Evolutionary conservation across 2,329 filamentous ascomycete genomes (phyloP).

Genomic region (Penicillium sp.): DNA sequence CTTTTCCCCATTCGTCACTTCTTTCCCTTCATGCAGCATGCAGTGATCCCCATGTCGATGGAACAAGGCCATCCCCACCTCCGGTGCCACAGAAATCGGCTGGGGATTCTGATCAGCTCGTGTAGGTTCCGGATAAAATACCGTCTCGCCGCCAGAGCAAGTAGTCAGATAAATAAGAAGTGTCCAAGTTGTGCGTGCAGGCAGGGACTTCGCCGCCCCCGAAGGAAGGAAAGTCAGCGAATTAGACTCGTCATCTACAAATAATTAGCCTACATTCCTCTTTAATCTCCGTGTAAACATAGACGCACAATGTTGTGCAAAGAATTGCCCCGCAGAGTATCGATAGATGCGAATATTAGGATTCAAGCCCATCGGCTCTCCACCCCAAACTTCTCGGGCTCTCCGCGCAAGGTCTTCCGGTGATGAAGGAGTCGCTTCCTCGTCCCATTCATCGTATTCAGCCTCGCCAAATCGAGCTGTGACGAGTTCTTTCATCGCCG

Average conservation of each 20-base stretch:
- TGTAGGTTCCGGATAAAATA: conserved; percentile 73
- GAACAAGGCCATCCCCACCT: conserved; percentile 80
- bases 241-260: conserved; percentile 81
- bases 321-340: conserved; percentile 82
- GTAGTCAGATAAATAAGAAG: conserved; percentile 83
- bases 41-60: conserved; percentile 89
- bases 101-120: conserved; percentile 50
- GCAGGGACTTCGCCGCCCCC: conserved; percentile 39
- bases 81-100: conserved; percentile 69
- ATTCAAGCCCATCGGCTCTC: conserved; percentile 78
- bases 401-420: conserved; percentile 1
- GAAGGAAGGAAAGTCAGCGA: conserved; percentile 58
- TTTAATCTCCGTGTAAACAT: neutral
- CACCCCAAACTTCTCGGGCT: conserved; percentile 63
- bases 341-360: conserved; percentile 87
- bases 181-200: conserved; percentile 82
- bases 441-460: conserved; percentile 24
- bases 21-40: conserved; percentile 80
- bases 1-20: conserved; percentile 79
- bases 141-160: conserved; percentile 82
- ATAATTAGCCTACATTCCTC: neutral
- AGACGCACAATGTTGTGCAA: conserved; percentile 82
- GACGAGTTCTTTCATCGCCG: conserved; percentile 65
- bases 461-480: conserved; percentile 34
- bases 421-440: conserved; percentile 7